Evolutionary conservation across 805 yeast genomes (phyloP), one percentile per base, ranked within the genome.

Genomic region (Hanseniaspora occidentalis): DNA sequence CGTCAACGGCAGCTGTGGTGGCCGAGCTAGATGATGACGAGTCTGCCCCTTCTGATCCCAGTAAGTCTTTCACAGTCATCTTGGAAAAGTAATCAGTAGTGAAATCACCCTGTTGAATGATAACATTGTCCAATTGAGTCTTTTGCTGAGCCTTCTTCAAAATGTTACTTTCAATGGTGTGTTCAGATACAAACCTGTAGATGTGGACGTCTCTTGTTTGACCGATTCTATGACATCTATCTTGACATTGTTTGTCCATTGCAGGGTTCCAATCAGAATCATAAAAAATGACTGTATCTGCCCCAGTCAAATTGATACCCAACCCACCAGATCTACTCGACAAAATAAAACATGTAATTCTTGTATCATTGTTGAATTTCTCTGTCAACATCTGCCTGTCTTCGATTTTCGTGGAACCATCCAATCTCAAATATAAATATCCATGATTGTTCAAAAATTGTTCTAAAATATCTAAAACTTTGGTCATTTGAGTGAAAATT

Each of bases 231-330:
- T 92, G 99, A 63, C 97, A 92, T 60, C 99, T 78, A 62, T 92
- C 99, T 61, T 92, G 98, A 64, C 98, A 92, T 62, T 92, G 99
- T 56, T 86, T 85, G 59, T 92, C 99, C 96, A 92, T 92, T 1
- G 97, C 95, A 2, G 99, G 99, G 56, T 92, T 92, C 98, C 98
- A 89, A 61, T 89, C 98, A 2, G 96, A 85, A 61, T 92, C 99
- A 58, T 94, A 92, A 62, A 92, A 94, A 6, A 92, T 85, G 35
- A 92, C 99, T 0, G 98, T 92, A 54, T 92, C 99, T 0, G 99
- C 99, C 55, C 97, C 99, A 0, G 98, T 92, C 48, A 92, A 65
- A 54, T 92, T 92, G 58, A 92, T 92, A 57, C 99, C 99, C 50
- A 94, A 69, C 27, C 99, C 99, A 59, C 99, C 99, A 2, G 98